A percentile compares a stretch with the other conserved stretches of the same genome.
phyloP scores from a whole-genome alignment of 257 asterid species.

The Ajuga chamaepitys region DNA sequence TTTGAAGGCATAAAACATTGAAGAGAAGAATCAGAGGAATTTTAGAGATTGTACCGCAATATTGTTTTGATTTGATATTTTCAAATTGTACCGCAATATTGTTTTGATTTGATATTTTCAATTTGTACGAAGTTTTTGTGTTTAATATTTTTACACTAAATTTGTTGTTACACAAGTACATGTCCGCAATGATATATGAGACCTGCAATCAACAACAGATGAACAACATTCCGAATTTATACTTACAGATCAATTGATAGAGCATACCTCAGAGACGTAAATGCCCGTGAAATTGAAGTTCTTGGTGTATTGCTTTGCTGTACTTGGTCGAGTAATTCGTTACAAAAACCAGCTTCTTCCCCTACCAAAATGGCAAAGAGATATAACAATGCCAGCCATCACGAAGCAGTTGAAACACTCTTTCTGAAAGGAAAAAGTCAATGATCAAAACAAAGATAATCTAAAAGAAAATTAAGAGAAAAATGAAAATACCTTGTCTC shows the following conservation, averaged over 20 bases:
- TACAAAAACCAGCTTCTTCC: constrained; percentile 80
- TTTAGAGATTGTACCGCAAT: too few relatives aligned
- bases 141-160: too few relatives aligned
- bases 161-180: too few relatives aligned
- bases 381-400: neutral
- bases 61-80: too few relatives aligned
- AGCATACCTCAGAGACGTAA: constrained; percentile 70
- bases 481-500: constrained; percentile 70
- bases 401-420: neutral
- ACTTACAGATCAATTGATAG: neutral
- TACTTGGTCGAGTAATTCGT: constrained; percentile 94
- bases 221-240: neutral
- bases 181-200: constrained; percentile 91
- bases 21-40: too few relatives aligned
- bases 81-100: too few relatives aligned
- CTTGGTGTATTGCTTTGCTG: constrained; percentile 57
- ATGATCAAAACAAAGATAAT: too few relatives aligned
- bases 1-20: too few relatives aligned
- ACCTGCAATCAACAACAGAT: constrained; percentile 47
- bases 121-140: too few relatives aligned
- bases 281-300: constrained; percentile 78
- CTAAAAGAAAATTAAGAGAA: too few relatives aligned
- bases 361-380: constrained; percentile 35
- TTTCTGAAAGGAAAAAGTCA: too few relatives aligned
- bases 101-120: too few relatives aligned